Evolutionary conservation across 1,284 basidiomycete species (phyloP).

Genomic region (Xerocomus amazonicus): DNA sequence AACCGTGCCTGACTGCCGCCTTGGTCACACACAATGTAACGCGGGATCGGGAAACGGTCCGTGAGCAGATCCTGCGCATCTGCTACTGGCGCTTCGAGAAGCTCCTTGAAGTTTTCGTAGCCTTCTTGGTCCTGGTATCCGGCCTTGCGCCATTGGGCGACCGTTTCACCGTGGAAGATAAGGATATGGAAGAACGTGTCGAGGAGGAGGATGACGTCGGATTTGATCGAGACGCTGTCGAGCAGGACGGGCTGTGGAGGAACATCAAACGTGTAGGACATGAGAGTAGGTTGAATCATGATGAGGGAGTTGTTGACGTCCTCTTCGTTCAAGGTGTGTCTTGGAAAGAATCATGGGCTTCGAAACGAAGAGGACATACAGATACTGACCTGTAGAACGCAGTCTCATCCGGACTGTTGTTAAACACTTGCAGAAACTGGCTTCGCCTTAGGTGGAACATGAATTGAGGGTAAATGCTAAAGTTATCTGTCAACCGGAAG

Average conservation of each 20-base stretch:
- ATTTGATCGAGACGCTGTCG: slow-evolving; percentile 97
- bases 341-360: slow-evolving; percentile 31
- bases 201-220: slow-evolving; percentile 94
- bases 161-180: slow-evolving; percentile 98
- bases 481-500: slow-evolving; percentile 93
- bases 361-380: neutral
- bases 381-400: slow-evolving; percentile 86
- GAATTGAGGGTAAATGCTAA: slow-evolving; percentile 99
- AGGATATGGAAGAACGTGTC: slow-evolving; percentile 99
- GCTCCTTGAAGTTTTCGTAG: slow-evolving; percentile 97
- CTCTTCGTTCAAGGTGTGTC: slow-evolving; percentile 94
- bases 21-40: slow-evolving; percentile 98
- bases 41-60: slow-evolving; percentile 95
- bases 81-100: slow-evolving; percentile 79
- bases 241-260: slow-evolving; percentile 92
- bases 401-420: slow-evolving; percentile 99
- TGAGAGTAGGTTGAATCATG: slow-evolving; percentile 99
- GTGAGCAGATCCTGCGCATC: slow-evolving; percentile 91
- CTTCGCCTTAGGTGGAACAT: slow-evolving; percentile 99
- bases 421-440: slow-evolving; percentile 99
- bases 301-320: slow-evolving; percentile 99
- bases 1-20: slow-evolving; percentile 98
- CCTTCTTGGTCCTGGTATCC: slow-evolving; percentile 99
- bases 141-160: slow-evolving; percentile 98
- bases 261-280: slow-evolving; percentile 96